Conservation (phyloP, 208 protist genomes). For the Plasmodiophora brassicae region DNA sequence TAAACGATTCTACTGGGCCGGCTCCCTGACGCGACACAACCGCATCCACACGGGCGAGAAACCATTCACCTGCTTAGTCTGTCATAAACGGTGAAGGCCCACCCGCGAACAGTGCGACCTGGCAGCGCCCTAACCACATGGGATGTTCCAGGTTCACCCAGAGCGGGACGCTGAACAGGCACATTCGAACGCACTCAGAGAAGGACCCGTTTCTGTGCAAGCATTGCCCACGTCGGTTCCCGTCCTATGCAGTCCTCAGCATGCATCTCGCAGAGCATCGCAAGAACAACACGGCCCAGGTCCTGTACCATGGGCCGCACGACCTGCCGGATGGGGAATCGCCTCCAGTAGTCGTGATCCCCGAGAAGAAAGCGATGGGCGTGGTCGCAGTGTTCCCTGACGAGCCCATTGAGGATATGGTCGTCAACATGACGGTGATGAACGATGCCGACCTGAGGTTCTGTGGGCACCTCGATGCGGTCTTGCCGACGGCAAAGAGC, state of each 20-base stretch:
- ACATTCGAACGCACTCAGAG: background rate
- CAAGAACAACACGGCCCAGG: background rate
- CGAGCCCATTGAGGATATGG: too few species aligned
- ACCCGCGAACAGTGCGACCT: too few species aligned
- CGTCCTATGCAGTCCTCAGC: background rate
- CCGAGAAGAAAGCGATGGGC: too few species aligned
- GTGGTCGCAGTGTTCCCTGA: too few species aligned
- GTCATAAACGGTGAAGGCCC: background rate
- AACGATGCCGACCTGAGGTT: background rate
- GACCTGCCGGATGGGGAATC: too few species aligned
- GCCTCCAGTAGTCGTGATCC: too few species aligned
- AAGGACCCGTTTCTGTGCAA: background rate
- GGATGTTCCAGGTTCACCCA: background rate
- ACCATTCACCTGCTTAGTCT: background rate
- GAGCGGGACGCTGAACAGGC: background rate
- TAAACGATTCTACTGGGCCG: constrained; percentile 17
- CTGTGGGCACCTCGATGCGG: background rate
- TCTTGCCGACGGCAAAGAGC: background rate
- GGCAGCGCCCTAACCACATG: too few species aligned
- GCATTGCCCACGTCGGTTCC: background rate
- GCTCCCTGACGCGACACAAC: background rate
- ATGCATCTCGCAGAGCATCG: background rate
- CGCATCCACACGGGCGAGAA: constrained; percentile 1
- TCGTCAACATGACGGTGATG: too few species aligned
- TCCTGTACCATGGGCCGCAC: too few species aligned